These are phyloP conservation scores for Candida sp. DNA, from an alignment of 1,139 yeast species.

Conservation along the genomic window DNA sequence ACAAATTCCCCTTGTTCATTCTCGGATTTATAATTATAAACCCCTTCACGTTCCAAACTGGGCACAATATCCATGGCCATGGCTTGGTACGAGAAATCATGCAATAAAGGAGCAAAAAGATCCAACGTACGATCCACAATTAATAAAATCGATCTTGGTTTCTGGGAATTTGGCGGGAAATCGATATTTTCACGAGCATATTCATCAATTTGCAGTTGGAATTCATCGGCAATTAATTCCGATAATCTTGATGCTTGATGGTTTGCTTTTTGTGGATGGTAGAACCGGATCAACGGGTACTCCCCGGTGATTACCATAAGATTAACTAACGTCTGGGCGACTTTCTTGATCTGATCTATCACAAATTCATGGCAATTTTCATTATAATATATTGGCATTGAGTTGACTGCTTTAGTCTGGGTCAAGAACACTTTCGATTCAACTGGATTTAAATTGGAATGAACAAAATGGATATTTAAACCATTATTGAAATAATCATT, in stretches of 20 bases:
- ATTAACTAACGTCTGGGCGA: slow-evolving; percentile 65
- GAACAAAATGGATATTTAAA: slow-evolving; percentile 21
- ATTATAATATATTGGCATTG: slow-evolving; percentile 76
- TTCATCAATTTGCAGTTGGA: slow-evolving; percentile 70
- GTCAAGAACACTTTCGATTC: slow-evolving; percentile 40
- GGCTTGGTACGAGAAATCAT: slow-evolving; percentile 93
- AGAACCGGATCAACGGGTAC: slow-evolving; percentile 81
- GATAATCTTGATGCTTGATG: slow-evolving; percentile 62
- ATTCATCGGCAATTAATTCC: slow-evolving; percentile 66
- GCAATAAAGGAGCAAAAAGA: slow-evolving; percentile 78
- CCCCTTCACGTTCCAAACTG: slow-evolving; percentile 46
- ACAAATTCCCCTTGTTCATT: slow-evolving; percentile 53
- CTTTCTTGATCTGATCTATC: slow-evolving; percentile 50
- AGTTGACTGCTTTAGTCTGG: slow-evolving; percentile 39
- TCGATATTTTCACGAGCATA: slow-evolving; percentile 69
- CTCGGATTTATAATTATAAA: slow-evolving; percentile 60
- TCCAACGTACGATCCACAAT: slow-evolving; percentile 85
- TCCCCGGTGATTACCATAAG: slow-evolving; percentile 81
- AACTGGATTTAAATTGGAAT: slow-evolving; percentile 28
- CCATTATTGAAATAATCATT: slow-evolving; percentile 30
- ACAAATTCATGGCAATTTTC: slow-evolving; percentile 61
- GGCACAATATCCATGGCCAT: slow-evolving; percentile 78
- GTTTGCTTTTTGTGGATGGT: slow-evolving; percentile 46
- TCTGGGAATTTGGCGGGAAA: slow-evolving; percentile 56
- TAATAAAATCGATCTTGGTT: slow-evolving; percentile 72